Conservation (phyloP, 1,284 basidiomycete genomes). For the Somion occarium region DNA sequence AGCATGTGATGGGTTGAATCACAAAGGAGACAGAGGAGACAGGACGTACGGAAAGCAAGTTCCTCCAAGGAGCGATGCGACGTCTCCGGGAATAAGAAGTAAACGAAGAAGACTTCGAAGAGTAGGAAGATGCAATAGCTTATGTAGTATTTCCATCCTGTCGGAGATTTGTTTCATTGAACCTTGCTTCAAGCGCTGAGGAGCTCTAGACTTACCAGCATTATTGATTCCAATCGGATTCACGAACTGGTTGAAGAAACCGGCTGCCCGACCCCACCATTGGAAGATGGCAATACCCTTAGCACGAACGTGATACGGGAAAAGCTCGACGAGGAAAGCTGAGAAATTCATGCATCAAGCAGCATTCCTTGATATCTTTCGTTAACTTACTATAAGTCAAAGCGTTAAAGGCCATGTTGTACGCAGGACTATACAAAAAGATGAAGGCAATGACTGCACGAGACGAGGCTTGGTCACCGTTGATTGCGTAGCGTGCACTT, state of each 20-base stretch:
- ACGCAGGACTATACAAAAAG: slow-evolving; percentile 65
- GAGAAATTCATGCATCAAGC: neutral
- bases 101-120: slow-evolving; percentile 51
- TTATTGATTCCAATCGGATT: slow-evolving; percentile 63
- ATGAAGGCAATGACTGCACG: slow-evolving; percentile 53
- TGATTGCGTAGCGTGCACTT: slow-evolving; percentile 42
- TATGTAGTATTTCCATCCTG: slow-evolving; percentile 31
- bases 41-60: slow-evolving; percentile 49
- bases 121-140: slow-evolving; percentile 26
- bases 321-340: slow-evolving; percentile 65
- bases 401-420: slow-evolving; percentile 61
- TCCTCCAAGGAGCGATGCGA: slow-evolving; percentile 53
- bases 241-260: slow-evolving; percentile 68
- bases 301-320: slow-evolving; percentile 61
- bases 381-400: slow-evolving; percentile 46
- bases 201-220: slow-evolving; percentile 29
- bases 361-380: neutral
- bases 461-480: slow-evolving; percentile 39
- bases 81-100: slow-evolving; percentile 45
- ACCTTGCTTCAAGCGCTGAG: neutral
- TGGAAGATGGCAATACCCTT: slow-evolving; percentile 64
- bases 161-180: neutral
- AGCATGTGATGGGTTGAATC: neutral
- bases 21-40: neutral
- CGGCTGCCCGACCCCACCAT: slow-evolving; percentile 51